A percentile compares a stretch with the other conserved stretches of the same genome.
These are phyloP conservation scores for Coemansia pectinata DNA, from an alignment of 192 early-diverging fungal genomes.

Conservation along the genomic window DNA sequence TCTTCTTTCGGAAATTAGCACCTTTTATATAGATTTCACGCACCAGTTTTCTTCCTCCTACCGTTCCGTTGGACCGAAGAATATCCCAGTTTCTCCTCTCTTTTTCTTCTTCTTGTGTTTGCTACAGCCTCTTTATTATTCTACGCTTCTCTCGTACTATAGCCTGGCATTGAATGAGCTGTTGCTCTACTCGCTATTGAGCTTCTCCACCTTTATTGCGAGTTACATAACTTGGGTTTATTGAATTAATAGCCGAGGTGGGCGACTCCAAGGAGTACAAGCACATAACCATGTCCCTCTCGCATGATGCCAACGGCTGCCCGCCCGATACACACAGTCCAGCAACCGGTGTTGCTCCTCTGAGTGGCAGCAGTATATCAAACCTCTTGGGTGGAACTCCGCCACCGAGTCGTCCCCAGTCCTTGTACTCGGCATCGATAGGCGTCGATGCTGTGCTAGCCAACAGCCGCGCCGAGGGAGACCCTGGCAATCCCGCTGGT, in stretches of 20 bases:
- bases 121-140: background rate
- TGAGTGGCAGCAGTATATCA: slow-evolving; percentile 7
- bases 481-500: background rate
- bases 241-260: background rate
- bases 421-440: background rate
- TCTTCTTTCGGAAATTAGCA: background rate
- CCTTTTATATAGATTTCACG: background rate
- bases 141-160: background rate
- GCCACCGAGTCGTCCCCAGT: background rate
- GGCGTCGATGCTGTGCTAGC: background rate
- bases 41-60: background rate
- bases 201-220: background rate
- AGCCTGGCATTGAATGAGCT: background rate
- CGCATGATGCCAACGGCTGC: background rate
- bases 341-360: background rate
- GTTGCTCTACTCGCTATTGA: background rate
- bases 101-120: background rate
- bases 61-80: background rate
- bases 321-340: background rate
- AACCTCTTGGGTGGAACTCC: background rate
- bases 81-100: background rate
- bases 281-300: slow-evolving; percentile 4
- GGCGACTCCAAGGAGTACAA: background rate
- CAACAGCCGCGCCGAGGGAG: background rate
- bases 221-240: background rate